phyloP scores from a whole-genome alignment of 179 eudicot genomes.

The Silene coronaria region DNA sequence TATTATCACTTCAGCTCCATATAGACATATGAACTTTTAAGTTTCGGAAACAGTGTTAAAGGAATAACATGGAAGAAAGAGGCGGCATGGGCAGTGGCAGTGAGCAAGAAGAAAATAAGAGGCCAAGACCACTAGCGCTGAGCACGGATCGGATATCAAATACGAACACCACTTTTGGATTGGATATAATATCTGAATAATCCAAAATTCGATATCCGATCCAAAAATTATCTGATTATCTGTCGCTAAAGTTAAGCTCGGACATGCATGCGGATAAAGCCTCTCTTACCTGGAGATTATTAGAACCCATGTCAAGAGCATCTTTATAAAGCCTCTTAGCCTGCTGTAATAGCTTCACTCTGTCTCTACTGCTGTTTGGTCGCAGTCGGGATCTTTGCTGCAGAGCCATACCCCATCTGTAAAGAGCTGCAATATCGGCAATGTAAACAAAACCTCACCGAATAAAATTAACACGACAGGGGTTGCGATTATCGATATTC shows the following conservation, averaged over 20 bases:
- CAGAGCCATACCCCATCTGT: constrained; percentile 83
- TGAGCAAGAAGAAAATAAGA: too few species aligned
- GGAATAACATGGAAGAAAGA: neutral
- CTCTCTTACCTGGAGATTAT: constrained; percentile 52
- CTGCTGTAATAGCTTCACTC: constrained; percentile 77
- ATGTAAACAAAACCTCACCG: constrained; percentile 1
- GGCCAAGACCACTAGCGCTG: too few species aligned
- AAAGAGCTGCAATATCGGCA: constrained; percentile 57
- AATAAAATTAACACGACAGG: neutral
- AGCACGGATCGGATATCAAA: too few species aligned
- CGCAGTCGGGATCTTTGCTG: constrained; percentile 82
- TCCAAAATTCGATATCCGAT: too few species aligned
- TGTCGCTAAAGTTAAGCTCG: constrained; percentile 46
- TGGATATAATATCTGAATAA: too few species aligned
- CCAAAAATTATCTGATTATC: neutral
- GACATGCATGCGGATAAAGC: constrained; percentile 68
- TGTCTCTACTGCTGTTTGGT: constrained; percentile 60
- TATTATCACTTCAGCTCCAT: neutral
- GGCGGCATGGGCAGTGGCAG: too few species aligned
- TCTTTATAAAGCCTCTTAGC: constrained; percentile 86
- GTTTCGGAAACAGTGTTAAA: neutral
- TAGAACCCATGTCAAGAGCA: constrained; percentile 69
- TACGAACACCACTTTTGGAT: too few species aligned
- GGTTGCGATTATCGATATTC: neutral
- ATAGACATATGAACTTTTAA: neutral